A percentile compares a stretch with the other conserved stretches of the same genome.
These are phyloP conservation scores for Rossbeevera mucosa DNA, from an alignment of 768 basidiomycete species.

Conservation along the genomic window DNA sequence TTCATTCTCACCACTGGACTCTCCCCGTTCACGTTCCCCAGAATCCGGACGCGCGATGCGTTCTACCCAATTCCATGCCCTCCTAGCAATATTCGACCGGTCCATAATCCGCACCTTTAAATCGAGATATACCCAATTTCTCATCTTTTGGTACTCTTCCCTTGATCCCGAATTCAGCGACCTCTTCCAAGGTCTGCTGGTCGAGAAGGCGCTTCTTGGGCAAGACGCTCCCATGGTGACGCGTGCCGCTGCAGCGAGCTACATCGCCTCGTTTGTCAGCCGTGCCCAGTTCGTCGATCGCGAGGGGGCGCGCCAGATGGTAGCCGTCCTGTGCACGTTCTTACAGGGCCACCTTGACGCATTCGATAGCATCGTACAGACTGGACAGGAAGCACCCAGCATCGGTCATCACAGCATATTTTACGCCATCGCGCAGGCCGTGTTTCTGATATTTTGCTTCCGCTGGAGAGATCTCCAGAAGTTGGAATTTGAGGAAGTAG, in stretches of 20 bases:
- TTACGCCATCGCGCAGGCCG: conserved; percentile 87
- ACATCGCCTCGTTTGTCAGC: conserved; percentile 88
- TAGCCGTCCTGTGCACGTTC: conserved; percentile 83
- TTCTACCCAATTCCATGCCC: conserved; percentile 72
- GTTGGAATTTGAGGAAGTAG: conserved; percentile 52
- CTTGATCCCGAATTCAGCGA: conserved; percentile 86
- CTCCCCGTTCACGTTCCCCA: conserved; percentile 24
- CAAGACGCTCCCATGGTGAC: conserved; percentile 62
- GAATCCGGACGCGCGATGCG: conserved; percentile 38
- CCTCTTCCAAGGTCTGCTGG: conserved; percentile 91
- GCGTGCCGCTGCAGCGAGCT: conserved; percentile 88
- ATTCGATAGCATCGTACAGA: conserved; percentile 49
- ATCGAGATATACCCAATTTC: conserved; percentile 95
- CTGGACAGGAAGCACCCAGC: conserved; percentile 30
- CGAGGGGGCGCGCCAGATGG: conserved; percentile 65
- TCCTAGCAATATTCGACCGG: conserved; percentile 91
- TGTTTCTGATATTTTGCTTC: conserved; percentile 97
- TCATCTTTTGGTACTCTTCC: conserved; percentile 93
- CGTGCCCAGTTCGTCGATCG: conserved; percentile 83
- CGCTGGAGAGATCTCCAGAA: conserved; percentile 81
- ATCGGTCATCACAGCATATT: conserved; percentile 64
- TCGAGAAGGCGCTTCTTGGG: conserved; percentile 78
- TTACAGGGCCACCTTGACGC: conserved; percentile 71
- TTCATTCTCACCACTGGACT: conserved; percentile 18
- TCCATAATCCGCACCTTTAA: conserved; percentile 94